A percentile compares a stretch with the other conserved stretches of the same genome.
phyloP scores from a whole-genome alignment of 2,329 filamentous ascomycete species.

The Fonsecaea monophora region DNA sequence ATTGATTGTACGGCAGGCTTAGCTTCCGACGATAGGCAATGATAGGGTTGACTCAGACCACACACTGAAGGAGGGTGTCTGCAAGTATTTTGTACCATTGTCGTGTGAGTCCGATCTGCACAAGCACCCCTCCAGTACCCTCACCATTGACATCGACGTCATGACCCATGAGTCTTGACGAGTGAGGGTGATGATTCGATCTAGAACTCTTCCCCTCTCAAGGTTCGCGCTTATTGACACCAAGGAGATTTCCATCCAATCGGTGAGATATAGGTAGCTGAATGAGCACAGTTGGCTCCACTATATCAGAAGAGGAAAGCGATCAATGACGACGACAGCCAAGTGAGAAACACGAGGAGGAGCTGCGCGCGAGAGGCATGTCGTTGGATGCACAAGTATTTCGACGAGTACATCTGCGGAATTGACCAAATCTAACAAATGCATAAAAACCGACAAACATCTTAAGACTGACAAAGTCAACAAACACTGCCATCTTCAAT shows the following conservation, averaged over 20 bases:
- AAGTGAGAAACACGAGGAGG: not conserved
- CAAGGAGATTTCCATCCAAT: not conserved
- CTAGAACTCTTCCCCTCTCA: not conserved
- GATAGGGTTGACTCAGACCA: not conserved
- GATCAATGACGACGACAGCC: not conserved
- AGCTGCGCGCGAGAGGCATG: not conserved
- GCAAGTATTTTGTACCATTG: not conserved
- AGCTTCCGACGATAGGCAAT: not conserved
- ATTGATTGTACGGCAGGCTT: not conserved
- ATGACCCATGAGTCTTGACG: conserved; percentile 1
- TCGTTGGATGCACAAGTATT: not conserved
- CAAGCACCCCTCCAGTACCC: not conserved
- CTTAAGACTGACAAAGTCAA: not conserved
- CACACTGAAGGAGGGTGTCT: not conserved
- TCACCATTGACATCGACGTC: conserved; percentile 14
- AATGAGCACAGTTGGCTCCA: not conserved
- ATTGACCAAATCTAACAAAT: too few relatives aligned
- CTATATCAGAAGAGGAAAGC: not conserved
- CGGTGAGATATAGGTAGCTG: not conserved
- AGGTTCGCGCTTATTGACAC: not conserved
- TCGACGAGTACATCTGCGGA: too few relatives aligned
- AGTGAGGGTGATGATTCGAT: not conserved
- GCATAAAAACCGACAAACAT: not conserved
- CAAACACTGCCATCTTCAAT: not conserved
- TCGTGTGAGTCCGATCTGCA: not conserved